Evolutionary conservation across 495 filamentous ascomycete species (phyloP).

Genomic region (Trichocladium uniseriatum): DNA sequence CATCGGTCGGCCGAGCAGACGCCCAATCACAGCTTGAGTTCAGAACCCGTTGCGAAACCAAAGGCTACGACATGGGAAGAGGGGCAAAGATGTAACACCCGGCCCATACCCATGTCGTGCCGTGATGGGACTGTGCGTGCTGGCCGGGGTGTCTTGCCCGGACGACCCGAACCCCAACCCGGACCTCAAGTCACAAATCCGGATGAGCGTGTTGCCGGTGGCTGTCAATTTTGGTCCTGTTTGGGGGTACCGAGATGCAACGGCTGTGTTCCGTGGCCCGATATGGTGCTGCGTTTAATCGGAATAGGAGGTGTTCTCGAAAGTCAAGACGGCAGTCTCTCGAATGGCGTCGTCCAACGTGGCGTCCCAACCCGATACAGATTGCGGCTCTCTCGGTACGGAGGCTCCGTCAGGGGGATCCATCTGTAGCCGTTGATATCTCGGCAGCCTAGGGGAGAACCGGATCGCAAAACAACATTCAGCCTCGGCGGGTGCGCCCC

Average conservation of each 20-base stretch:
- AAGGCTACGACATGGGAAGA: constrained; percentile 4
- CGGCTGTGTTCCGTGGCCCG: too few relatives aligned
- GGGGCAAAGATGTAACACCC: background rate
- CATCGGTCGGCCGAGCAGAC: background rate
- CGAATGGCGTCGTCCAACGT: background rate
- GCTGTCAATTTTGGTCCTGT: background rate
- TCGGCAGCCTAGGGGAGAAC: too few relatives aligned
- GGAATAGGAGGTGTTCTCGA: too few relatives aligned
- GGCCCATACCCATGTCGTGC: constrained; percentile 7
- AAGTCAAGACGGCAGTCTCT: too few relatives aligned
- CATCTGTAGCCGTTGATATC: too few relatives aligned
- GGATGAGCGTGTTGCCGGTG: background rate
- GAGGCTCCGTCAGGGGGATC: too few relatives aligned
- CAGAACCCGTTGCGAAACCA: background rate
- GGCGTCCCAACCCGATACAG: background rate
- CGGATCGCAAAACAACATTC: background rate
- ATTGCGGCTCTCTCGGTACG: background rate
- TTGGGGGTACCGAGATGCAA: too few relatives aligned
- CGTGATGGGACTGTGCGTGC: background rate
- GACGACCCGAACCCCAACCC: background rate
- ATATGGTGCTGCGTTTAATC: too few relatives aligned
- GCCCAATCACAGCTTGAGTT: background rate
- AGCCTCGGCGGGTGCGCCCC: constrained; percentile 9
- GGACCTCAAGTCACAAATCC: background rate
- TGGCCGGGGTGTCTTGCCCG: background rate